These are phyloP conservation scores for Tolypocladium album DNA, from an alignment of 2,329 filamentous ascomycete genomes.

Conservation along the genomic window DNA sequence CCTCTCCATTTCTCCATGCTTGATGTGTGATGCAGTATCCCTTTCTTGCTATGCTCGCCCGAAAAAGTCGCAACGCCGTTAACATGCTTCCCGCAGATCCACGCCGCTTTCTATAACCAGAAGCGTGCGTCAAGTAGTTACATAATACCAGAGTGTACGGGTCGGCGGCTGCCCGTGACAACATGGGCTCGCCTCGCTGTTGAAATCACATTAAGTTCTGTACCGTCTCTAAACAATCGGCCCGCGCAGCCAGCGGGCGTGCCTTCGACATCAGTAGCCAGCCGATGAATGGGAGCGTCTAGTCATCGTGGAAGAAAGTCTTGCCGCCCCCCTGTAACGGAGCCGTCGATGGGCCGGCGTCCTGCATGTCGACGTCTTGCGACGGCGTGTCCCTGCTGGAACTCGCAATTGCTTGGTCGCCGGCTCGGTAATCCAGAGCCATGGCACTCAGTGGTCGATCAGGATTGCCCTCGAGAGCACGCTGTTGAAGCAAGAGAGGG, in stretches of 20 bases:
- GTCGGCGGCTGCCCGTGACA: neutral
- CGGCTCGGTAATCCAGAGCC: constrained; percentile 30
- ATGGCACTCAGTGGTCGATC: constrained; percentile 41
- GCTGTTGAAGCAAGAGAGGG: constrained; percentile 37
- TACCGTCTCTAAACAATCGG: no score
- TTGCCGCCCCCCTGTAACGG: constrained; percentile 35
- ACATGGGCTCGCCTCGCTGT: neutral
- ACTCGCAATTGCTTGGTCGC: constrained; percentile 15
- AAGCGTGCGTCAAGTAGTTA: constrained; percentile 14
- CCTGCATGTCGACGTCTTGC: constrained; percentile 45
- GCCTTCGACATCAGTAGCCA: neutral
- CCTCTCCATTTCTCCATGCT: constrained; percentile 4
- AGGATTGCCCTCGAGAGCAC: constrained; percentile 32
- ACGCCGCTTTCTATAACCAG: constrained; percentile 19
- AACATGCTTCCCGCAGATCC: constrained; percentile 21
- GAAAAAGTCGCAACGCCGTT: constrained; percentile 23
- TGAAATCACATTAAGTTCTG: neutral
- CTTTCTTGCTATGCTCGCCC: constrained; percentile 6
- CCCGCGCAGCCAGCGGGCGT: neutral
- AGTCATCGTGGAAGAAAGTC: constrained; percentile 41
- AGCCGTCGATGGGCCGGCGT: constrained; percentile 44
- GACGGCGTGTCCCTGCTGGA: constrained; percentile 22
- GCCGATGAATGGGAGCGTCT: constrained; percentile 1
- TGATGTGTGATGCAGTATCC: constrained; percentile 16
- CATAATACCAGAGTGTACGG: constrained; percentile 14